These are phyloP conservation scores for Diplodia mutila DNA, from an alignment of 2,329 filamentous ascomycete genomes.

Conservation along the genomic window DNA sequence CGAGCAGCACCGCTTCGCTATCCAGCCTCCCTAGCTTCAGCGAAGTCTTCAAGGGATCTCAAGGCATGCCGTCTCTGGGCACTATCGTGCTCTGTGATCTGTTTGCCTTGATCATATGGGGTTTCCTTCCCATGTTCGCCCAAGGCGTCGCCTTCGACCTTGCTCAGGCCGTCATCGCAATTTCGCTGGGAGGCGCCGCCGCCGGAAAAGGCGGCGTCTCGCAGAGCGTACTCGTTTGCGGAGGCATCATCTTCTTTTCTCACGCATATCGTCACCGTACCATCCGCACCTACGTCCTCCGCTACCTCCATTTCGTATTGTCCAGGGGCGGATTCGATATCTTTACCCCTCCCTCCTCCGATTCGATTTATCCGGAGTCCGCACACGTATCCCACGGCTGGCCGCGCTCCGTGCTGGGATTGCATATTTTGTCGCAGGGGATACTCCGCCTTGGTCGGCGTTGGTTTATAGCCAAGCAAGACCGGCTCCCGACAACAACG, in stretches of 20 bases:
- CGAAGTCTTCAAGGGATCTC: slow-evolving; percentile 87
- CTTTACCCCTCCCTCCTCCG: slow-evolving; percentile 43
- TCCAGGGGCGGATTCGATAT: slow-evolving; percentile 47
- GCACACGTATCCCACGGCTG: slow-evolving; percentile 62
- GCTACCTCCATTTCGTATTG: slow-evolving; percentile 51
- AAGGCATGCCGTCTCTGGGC: slow-evolving; percentile 81
- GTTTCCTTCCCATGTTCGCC: slow-evolving; percentile 83
- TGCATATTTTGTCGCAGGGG: slow-evolving; percentile 76
- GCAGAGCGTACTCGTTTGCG: slow-evolving; percentile 72
- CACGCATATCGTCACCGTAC: slow-evolving; percentile 36
- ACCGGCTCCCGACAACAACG: slow-evolving; percentile 20
- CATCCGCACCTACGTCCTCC: slow-evolving; percentile 40
- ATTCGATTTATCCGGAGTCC: slow-evolving; percentile 40
- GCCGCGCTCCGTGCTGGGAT: slow-evolving; percentile 70
- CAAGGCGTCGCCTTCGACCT: slow-evolving; percentile 88
- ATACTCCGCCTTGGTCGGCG: slow-evolving; percentile 69
- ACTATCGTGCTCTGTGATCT: slow-evolving; percentile 84
- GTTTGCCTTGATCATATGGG: slow-evolving; percentile 81
- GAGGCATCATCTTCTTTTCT: slow-evolving; percentile 64
- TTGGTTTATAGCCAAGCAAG: slow-evolving; percentile 27
- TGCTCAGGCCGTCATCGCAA: slow-evolving; percentile 89
- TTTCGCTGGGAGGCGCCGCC: slow-evolving; percentile 83
- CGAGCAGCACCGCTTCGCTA: slow-evolving; percentile 72
- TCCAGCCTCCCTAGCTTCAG: slow-evolving; percentile 77
- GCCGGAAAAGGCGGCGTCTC: slow-evolving; percentile 69